Evolutionary conservation across 768 basidiomycete species (phyloP), one percentile per base, ranked within the genome.

Genomic region (Rhodotorula kratochvilovae): DNA sequence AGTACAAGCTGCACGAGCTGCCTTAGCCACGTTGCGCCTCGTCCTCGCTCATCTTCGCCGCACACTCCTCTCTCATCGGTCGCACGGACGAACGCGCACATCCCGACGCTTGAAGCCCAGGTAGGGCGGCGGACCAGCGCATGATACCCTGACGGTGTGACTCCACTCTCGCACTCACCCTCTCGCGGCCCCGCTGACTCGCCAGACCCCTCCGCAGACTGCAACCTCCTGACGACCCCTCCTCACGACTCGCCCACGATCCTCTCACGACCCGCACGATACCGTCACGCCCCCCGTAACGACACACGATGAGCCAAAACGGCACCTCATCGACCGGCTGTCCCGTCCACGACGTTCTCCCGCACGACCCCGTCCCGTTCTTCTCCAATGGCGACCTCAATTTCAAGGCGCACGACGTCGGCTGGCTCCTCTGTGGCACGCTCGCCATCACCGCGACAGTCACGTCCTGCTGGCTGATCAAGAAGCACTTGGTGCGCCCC

Each of bases 361-460:
- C 85, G 17, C 75, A 81, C 57, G 79, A 81, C 50, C 82, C 85
- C 0, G 86, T 87, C 2, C 83, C 88, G 10, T 80, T 90, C 46
- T 82, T 88, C 63, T 84, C 87, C 77, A 83, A 87, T 75, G 88
- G 88, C 39, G 82, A 84, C 70, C 72, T 89, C 56, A 84, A 85
- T 42, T 83, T 90, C 70, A 85, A 87, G 83, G 87, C 84, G 19
- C 85, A 87, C 75, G 85, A 88, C 81, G 87, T 88, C 80, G 89
- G 89, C 0, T 90, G 89, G 88, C 84, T 89, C 53, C 78, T 89
- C 42, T 82, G 85, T 51, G 86, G 86, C 6, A 81, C 83, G 69
- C 87, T 89, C 78, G 43, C 72, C 3, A 50, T 86, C 17, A 74
- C 87, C 42, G 85, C 89, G 6, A 83, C 84, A 12, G 2, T 16